Conservation (phyloP, 1,284 basidiomycete genomes). For the Trichosporon sp. region DNA sequence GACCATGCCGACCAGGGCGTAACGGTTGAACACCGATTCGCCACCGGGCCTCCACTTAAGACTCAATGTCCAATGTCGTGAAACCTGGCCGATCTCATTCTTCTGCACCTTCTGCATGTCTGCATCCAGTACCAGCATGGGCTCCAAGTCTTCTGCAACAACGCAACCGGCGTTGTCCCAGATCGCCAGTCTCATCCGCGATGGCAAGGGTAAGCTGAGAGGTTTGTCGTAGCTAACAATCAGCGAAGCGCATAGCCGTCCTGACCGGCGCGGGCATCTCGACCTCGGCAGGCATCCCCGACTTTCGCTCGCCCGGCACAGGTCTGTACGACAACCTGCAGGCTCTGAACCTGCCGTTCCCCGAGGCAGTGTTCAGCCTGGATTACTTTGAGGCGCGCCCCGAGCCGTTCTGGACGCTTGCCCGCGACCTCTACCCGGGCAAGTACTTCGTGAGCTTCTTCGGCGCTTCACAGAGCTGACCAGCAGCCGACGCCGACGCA, state of each 20-base stretch:
- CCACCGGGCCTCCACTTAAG: not conserved
- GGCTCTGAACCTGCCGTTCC: conserved; percentile 54
- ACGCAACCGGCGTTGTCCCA: not conserved
- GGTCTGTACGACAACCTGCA: conserved; percentile 56
- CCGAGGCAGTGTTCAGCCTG: conserved; percentile 58
- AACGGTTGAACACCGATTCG: not conserved
- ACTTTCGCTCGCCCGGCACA: conserved; percentile 52
- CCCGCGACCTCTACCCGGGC: conserved; percentile 76
- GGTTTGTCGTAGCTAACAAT: not conserved
- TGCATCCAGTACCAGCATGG: not conserved
- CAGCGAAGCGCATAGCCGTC: conserved; percentile 44
- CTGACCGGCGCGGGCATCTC: conserved; percentile 55
- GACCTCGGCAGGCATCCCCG: conserved; percentile 53
- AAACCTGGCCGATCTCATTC: not conserved
- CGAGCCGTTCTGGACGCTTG: conserved; percentile 70
- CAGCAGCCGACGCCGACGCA: conserved; percentile 78
- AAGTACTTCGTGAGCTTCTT: conserved; percentile 37
- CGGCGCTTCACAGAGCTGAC: conserved; percentile 51
- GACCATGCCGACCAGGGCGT: no score
- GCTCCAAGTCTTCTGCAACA: not conserved
- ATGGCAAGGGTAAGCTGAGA: not conserved
- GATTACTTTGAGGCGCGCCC: conserved; percentile 47
- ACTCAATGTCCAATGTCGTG: not conserved
- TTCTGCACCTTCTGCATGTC: not conserved
- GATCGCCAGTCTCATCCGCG: not conserved